phyloP scores from a whole-genome alignment of 306 rosid species.

The Dalbergia oliveri region DNA sequence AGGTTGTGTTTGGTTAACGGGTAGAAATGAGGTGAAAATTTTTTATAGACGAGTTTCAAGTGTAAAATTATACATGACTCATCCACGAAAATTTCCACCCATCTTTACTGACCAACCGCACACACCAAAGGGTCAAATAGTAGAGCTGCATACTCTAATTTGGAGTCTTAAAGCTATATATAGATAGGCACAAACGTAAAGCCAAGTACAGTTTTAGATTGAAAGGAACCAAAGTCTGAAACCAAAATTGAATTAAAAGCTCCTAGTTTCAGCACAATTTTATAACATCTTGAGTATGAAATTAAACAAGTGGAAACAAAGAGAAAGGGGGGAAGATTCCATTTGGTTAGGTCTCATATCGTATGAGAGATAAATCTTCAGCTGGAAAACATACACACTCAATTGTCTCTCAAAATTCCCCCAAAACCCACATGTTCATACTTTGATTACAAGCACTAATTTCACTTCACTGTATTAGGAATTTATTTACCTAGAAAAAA shows the following conservation, averaged over 20 bases:
- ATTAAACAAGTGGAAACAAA: not conserved
- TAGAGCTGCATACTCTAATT: not conserved
- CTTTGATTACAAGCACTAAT: not conserved
- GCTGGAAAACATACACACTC: not conserved
- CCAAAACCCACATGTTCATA: not conserved
- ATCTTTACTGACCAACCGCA: too few relatives aligned
- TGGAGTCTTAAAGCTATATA: not conserved
- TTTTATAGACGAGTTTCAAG: too few relatives aligned
- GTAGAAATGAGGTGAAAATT: too few relatives aligned
- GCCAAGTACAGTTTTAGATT: not conserved
- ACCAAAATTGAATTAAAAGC: not conserved
- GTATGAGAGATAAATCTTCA: not conserved
- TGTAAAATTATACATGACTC: too few relatives aligned
- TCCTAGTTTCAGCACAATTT: conserved; percentile 3
- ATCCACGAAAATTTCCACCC: too few relatives aligned
- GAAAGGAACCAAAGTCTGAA: conserved; percentile 2
- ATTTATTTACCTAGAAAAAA: not conserved
- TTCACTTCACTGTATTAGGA: not conserved
- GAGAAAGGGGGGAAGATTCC: not conserved
- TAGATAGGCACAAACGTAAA: not conserved
- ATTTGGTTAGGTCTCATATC: not conserved
- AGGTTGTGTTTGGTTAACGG: too few relatives aligned
- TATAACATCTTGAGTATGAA: not conserved
- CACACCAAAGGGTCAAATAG: too few relatives aligned
- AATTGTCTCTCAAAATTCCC: not conserved